Conservation (phyloP, 805 yeast genomes). For the Saturnispora mendoncae region DNA sequence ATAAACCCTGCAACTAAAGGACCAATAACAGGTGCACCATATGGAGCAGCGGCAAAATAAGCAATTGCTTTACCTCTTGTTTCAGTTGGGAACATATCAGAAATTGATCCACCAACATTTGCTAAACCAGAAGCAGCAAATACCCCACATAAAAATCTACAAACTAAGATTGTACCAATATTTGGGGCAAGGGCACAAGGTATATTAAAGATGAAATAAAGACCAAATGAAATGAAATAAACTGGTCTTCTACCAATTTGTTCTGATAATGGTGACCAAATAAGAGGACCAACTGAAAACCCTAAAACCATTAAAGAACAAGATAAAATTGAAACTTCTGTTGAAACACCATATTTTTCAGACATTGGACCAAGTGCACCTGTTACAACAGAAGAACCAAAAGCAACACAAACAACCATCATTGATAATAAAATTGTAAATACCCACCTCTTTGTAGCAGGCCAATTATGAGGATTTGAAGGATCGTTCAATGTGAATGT, state of each 20-base stretch:
- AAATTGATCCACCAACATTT: constrained; percentile 84
- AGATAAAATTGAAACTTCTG: constrained; percentile 70
- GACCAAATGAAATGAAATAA: constrained; percentile 63
- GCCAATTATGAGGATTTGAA: constrained; percentile 88
- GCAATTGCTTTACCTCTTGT: constrained; percentile 87
- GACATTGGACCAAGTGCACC: constrained; percentile 69
- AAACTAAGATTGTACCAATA: constrained; percentile 69
- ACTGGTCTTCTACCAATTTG: constrained; percentile 80
- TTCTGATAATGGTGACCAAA: constrained; percentile 88
- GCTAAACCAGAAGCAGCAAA: constrained; percentile 77
- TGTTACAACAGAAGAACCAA: constrained; percentile 85
- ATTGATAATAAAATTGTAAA: constrained; percentile 63
- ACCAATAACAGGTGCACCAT: constrained; percentile 87
- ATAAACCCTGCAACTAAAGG: constrained; percentile 85
- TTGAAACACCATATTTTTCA: constrained; percentile 58
- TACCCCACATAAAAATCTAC: constrained; percentile 83
- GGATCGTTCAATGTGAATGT: constrained; percentile 76
- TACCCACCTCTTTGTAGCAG: constrained; percentile 41
- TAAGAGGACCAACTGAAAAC: constrained; percentile 74
- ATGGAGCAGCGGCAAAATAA: constrained; percentile 85
- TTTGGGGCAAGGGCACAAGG: constrained; percentile 83
- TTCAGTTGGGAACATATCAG: constrained; percentile 76
- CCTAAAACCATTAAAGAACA: constrained; percentile 88
- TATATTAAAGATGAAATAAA: constrained; percentile 72
- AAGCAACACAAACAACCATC: constrained; percentile 82